Base-by-base conservation (phyloP, 164 flowering plant species). In the Cinnamomum chago region DNA sequence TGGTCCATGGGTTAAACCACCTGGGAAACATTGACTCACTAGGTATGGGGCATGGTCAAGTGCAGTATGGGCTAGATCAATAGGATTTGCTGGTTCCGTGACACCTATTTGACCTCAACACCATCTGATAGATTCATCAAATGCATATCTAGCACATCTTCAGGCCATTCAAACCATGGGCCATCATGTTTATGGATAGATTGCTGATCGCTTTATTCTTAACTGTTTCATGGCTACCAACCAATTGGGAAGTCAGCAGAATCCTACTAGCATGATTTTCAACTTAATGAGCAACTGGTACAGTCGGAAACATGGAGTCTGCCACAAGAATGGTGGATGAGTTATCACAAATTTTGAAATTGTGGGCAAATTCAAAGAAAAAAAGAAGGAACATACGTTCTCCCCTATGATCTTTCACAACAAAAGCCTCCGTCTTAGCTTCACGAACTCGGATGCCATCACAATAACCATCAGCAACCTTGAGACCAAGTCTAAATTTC, bases 331-430 rank as follows among this genome's bases (percentile, higher is more conserved):
- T 22, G 28, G 47, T 25, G 60, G 50, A 15, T 23, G 17, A 12
- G 11, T 47, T 60, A 25, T 24, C 14, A 24, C 15, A 17, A 17
- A 18, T 23, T 20, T 64, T 10, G 25, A 25, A 65, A 5, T 20
- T 15, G 22, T 30, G 47, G 4, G 35, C n/a, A 40, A 27, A 67
- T n/a, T 11, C 23, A 50, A 33, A 15, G 13, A n/a, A n/a, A 18
- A 18, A 65, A 2, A 58, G 20, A 71, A n/a, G 69, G 68, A 73
- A 82, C 94, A 82, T 82, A 92, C 97, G 80, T 83, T 89, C 92
- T 75, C 94, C 94, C 50, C 97, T 84, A 66, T 89, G 91, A 83
- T 92, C 97, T 74, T 88, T 86, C 22, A 92, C 97, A 35, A 85
- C 85, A 79, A 92, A 92, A 55, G 91, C 84, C 30, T 90, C 91